Evolutionary conservation across 371 early-diverging fungal genomes (phyloP).

Genomic region (Phascolomyces articulosus): DNA sequence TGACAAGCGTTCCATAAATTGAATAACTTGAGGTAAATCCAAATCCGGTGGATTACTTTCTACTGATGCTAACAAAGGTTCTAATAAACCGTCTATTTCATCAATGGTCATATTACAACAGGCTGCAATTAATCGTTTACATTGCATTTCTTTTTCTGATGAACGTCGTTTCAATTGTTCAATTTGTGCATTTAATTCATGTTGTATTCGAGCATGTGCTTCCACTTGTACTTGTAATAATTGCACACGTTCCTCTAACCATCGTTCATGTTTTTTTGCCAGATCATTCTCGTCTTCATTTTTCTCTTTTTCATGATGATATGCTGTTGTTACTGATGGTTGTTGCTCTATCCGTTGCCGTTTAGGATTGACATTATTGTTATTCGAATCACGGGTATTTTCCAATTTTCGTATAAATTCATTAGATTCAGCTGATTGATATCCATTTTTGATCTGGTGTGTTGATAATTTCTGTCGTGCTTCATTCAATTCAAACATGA

Average conservation of each 20-base stretch:
- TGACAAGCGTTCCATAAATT: slow-evolving; percentile 55
- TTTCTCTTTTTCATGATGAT: not conserved
- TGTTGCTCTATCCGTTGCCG: not conserved
- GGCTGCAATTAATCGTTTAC: slow-evolving; percentile 76
- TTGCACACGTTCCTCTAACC: slow-evolving; percentile 35
- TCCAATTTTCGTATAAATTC: slow-evolving; percentile 19
- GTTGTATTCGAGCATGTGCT: slow-evolving; percentile 51
- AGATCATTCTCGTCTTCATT: not conserved
- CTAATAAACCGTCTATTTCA: slow-evolving; percentile 70
- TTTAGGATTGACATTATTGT: not conserved
- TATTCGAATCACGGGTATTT: not conserved
- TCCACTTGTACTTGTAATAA: slow-evolving; percentile 46
- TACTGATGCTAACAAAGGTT: slow-evolving; percentile 69
- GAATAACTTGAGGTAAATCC: slow-evolving; percentile 61
- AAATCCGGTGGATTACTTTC: slow-evolving; percentile 74
- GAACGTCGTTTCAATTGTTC: slow-evolving; percentile 34
- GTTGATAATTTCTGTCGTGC: slow-evolving; percentile 65
- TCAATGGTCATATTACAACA: slow-evolving; percentile 73
- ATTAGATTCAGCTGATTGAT: slow-evolving; percentile 26
- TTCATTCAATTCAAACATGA: slow-evolving; percentile 68
- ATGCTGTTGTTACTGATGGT: too few relatives aligned
- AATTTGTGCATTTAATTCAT: slow-evolving; percentile 44
- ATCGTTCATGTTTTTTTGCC: slow-evolving; percentile 32
- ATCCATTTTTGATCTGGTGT: slow-evolving; percentile 18
- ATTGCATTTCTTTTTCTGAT: slow-evolving; percentile 64